Evolutionary conservation across 257 asterid species (phyloP).

Genomic region (Solanum peruvianum): DNA sequence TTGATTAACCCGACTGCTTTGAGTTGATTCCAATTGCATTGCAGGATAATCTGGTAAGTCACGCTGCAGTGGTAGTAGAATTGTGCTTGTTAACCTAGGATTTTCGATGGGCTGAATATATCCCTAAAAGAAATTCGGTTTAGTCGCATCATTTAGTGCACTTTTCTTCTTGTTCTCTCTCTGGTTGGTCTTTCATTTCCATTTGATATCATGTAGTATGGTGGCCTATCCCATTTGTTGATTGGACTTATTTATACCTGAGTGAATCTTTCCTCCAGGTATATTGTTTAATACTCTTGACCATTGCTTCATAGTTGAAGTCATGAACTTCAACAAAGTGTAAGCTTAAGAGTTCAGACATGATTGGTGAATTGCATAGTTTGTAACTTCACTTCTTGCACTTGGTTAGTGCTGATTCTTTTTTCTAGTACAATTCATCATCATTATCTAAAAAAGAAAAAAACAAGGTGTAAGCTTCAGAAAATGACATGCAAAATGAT

Average conservation of each 20-base stretch:
- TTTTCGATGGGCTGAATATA: neutral
- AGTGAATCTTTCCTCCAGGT: neutral
- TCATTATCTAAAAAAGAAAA: neutral
- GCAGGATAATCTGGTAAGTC: neutral
- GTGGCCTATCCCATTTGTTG: neutral
- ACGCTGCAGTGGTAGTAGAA: neutral
- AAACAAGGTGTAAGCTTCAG: neutral
- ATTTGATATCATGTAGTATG: neutral
- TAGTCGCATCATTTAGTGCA: neutral
- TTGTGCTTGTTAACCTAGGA: neutral
- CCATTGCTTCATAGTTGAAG: neutral
- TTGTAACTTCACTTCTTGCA: neutral
- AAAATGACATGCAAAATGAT: neutral
- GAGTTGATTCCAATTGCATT: neutral
- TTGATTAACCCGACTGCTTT: neutral
- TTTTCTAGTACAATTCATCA: neutral
- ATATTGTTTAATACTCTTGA: neutral
- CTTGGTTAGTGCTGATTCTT: neutral
- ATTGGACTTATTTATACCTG: neutral
- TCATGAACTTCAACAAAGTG: neutral
- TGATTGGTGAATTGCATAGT: neutral
- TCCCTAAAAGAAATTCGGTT: neutral
- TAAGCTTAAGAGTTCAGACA: neutral
- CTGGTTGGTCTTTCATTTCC: neutral
- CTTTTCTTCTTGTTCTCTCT: neutral